Evolutionary conservation across 2,329 filamentous ascomycete species (phyloP).

Genomic region (Anthostomella pinea): DNA sequence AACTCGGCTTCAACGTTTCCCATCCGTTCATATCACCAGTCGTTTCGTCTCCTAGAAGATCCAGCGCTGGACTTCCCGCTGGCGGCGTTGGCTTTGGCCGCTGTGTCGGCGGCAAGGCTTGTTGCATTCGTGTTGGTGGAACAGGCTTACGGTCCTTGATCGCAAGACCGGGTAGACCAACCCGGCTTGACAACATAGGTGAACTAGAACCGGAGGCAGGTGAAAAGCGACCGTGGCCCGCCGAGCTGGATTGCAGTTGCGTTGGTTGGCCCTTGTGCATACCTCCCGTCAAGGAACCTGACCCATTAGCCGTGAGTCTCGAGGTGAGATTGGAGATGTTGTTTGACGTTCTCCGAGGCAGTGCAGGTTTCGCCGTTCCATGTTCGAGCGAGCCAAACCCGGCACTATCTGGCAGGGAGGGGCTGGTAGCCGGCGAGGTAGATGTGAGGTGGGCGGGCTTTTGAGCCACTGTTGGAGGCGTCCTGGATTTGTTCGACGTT

Average conservation of each 20-base stretch:
- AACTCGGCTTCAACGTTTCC: constrained; percentile 53
- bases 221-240: constrained; percentile 6
- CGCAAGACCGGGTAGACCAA: constrained; percentile 28
- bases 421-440: constrained; percentile 28
- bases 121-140: constrained; percentile 25
- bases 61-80: constrained; percentile 36
- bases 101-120: constrained; percentile 13
- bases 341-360: constrained; percentile 24
- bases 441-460: constrained; percentile 57
- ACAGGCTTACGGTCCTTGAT: constrained; percentile 28
- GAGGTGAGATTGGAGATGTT: constrained; percentile 30
- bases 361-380: constrained; percentile 22
- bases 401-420: constrained; percentile 15
- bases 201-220: constrained; percentile 6
- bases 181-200: constrained; percentile 14
- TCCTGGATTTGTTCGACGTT: constrained; percentile 25
- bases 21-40: constrained; percentile 48
- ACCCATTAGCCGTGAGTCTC: constrained; percentile 26
- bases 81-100: constrained; percentile 30
- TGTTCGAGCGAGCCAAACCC: constrained; percentile 18
- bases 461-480: constrained; percentile 50
- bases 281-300: constrained; percentile 25
- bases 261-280: constrained; percentile 23
- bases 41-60: constrained; percentile 46
- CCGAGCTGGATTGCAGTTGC: constrained; percentile 3